A percentile compares a stretch with the other conserved stretches of the same genome.
Conservation (phyloP, 352 stramenopile genomes). For the Phytophthora crassamura region DNA sequence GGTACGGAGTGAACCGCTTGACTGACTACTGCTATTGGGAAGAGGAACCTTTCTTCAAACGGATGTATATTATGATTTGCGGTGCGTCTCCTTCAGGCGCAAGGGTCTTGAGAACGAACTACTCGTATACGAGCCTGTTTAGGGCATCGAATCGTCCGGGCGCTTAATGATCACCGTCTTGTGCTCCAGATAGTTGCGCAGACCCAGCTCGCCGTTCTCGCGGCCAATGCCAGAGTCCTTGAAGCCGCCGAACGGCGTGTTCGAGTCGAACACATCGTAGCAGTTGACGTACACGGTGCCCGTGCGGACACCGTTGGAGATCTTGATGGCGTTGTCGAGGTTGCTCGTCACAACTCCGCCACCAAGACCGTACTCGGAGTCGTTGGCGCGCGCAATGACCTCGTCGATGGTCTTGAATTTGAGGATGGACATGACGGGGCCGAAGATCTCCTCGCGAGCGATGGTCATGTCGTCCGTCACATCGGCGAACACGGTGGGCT, state of each 20-base stretch:
- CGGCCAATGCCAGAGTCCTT: constrained; percentile 81
- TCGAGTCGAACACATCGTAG: constrained; percentile 88
- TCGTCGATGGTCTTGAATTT: constrained; percentile 91
- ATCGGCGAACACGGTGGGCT: constrained; percentile 92
- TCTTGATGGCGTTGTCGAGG: constrained; percentile 80
- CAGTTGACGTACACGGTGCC: constrained; percentile 96
- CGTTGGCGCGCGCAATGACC: constrained; percentile 86
- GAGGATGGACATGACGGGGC: no score
- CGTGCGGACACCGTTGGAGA: no score
- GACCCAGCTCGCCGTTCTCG: constrained; percentile 70
- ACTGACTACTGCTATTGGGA: no score
- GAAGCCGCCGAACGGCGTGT: constrained; percentile 82
- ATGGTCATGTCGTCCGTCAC: constrained; percentile 85
- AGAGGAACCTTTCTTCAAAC: no score
- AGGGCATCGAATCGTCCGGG: constrained; percentile 45
- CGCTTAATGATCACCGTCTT: constrained; percentile 62
- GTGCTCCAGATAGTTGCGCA: constrained; percentile 73
- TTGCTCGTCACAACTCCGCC: constrained; percentile 91
- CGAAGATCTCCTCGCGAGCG: constrained; percentile 91
- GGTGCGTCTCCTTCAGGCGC: no score
- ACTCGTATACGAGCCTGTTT: not conserved
- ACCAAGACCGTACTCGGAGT: constrained; percentile 86
- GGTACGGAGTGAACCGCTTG: no score
- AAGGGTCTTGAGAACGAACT: not conserved
- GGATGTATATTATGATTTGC: no score